Evolutionary conservation across 768 basidiomycete species (phyloP), one percentile per base, ranked within the genome.

Genomic region (Lanmaoa rubissima): DNA sequence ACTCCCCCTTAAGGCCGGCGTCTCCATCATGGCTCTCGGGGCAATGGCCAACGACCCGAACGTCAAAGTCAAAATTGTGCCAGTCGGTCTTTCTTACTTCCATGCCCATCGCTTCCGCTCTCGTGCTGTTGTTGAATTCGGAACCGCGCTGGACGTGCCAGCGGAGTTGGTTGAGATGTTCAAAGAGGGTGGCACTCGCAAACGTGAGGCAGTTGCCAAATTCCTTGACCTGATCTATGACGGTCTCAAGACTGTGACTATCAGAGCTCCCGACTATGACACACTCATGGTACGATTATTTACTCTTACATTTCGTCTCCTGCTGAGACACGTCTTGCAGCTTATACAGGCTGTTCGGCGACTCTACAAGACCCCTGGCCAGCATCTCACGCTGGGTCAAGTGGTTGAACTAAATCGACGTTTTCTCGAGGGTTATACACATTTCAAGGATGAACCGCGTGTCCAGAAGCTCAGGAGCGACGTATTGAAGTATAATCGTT

Each of bases 91-190:
- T 28, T 85, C 83, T 35, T 88, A 88, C 64, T 88, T 88, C 69
- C 87, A 88, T 70, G 82, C 86, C 1, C 84, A 87, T 75, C 87
- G 88, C 60, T 99, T 98, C 78, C 88, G 97, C 35, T 97, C 94
- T 14, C 85, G 97, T 54, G 97, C 94, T 8, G 97, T 99, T 28
- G 90, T 99, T 48, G 97, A 99, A 69, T 99, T 98, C 71, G 97
- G 97, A 7, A 76, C 83, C 3, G 92, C 95, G 10, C 75, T 98
- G 58, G 90, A 93, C 65, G 92, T 98, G n/a, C 94, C 96, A n/a
- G 65, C 72, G 5, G 93, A 95, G 60, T 77, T 91, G 35, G 86
- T 98, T 2, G 86, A 90, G 32, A 88, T 91, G 85, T 99, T 95
- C 75, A 90, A 90, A 65, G 78, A 87, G 63, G 97, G 97, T 9